Evolutionary conservation across 768 basidiomycete genomes (phyloP).

Genomic region (Phylloporus sp.): DNA sequence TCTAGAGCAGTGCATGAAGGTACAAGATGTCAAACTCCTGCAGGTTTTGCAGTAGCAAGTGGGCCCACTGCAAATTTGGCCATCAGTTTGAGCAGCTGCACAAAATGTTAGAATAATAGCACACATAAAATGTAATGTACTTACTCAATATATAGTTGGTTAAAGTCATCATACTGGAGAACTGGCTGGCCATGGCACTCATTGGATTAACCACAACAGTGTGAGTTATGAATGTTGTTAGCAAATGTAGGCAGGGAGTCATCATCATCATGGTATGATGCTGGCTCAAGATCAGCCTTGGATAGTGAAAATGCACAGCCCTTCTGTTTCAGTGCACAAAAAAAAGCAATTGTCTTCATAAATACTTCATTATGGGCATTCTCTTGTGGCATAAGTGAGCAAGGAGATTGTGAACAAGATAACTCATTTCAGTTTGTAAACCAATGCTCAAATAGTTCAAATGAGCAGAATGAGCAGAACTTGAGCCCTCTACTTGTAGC

Average conservation of each 20-base stretch:
- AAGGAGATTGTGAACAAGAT: background rate
- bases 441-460: too few relatives aligned
- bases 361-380: background rate
- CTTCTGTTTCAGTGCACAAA: background rate
- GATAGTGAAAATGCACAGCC: constrained; percentile 1
- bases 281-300: background rate
- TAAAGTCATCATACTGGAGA: background rate
- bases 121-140: background rate
- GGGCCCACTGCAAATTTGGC: background rate
- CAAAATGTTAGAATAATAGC: too few relatives aligned
- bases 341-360: background rate
- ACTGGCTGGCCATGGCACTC: background rate
- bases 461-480: too few relatives aligned
- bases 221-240: too few relatives aligned
- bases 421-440: background rate
- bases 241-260: too few relatives aligned
- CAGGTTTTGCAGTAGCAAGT: constrained; percentile 21
- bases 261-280: background rate
- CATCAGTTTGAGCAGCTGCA: background rate
- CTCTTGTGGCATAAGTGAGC: background rate
- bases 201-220: background rate
- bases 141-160: background rate
- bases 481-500: too few relatives aligned
- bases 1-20: constrained; percentile 16
- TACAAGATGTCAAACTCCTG: constrained; percentile 14